Percentiles rank a stretch among this genome's conserved stretches.
These are phyloP conservation scores for Adansonia digitata DNA, from an alignment of 345 rosid genomes.

Conservation along the genomic window DNA sequence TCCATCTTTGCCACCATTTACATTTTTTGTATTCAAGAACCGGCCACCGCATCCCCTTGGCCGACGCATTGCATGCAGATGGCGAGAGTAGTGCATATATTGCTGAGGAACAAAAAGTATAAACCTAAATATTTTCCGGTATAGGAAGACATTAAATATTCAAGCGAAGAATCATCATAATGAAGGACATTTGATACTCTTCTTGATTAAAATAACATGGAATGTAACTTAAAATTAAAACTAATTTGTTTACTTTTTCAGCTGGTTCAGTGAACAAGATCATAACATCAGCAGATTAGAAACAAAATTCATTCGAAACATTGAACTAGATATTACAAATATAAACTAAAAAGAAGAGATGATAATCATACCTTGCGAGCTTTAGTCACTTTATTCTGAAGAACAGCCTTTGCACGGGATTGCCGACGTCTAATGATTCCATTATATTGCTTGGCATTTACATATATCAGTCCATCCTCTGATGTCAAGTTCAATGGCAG, in stretches of 20 bases:
- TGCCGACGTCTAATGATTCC: conserved; percentile 89
- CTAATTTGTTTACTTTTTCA: too few relatives aligned
- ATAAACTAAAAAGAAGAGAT: too few relatives aligned
- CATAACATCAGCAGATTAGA: neutral
- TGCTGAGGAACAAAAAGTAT: conserved; percentile 46
- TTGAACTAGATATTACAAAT: too few relatives aligned
- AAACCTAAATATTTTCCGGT: neutral
- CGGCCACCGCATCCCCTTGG: conserved; percentile 97
- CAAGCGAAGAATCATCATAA: too few relatives aligned
- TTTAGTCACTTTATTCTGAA: conserved; percentile 44
- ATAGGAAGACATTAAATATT: neutral
- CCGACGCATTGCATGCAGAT: conserved; percentile 95
- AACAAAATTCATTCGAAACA: neutral
- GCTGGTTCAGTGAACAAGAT: too few relatives aligned
- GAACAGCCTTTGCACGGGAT: conserved; percentile 84
- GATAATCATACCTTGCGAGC: conserved; percentile 55
- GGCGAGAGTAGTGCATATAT: conserved; percentile 92
- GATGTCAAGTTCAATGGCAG: conserved; percentile 67
- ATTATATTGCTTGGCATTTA: conserved; percentile 94
- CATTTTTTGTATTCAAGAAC: conserved; percentile 63
- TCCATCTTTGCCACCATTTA: conserved; percentile 25
- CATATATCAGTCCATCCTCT: conserved; percentile 82
- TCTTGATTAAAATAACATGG: too few relatives aligned
- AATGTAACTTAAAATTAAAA: too few relatives aligned
- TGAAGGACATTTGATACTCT: too few relatives aligned